phyloP scores from a whole-genome alignment of 192 early-diverging fungal genomes.

The Phlyctochytrium bullatum region DNA sequence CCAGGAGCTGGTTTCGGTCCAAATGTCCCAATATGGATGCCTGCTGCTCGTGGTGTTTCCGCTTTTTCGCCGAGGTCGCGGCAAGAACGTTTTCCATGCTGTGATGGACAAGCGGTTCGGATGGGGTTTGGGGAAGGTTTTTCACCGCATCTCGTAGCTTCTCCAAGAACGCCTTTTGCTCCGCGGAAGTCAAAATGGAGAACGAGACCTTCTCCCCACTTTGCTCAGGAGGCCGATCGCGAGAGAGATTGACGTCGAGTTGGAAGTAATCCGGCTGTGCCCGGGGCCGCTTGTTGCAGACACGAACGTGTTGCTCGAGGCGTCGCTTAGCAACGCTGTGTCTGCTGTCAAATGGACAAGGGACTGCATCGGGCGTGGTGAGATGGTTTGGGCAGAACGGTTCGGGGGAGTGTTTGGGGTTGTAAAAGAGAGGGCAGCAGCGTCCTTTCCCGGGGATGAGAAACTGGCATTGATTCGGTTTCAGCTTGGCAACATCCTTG shows the following conservation, averaged over 20 bases:
- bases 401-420: background rate
- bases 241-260: background rate
- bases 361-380: background rate
- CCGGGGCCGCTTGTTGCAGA: background rate
- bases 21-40: constrained; percentile 84
- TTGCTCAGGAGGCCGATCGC: background rate
- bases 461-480: too few species aligned
- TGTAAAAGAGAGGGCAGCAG: background rate
- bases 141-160: background rate
- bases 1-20: constrained; percentile 55
- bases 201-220: background rate
- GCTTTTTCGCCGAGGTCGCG: constrained; percentile 24
- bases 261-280: background rate
- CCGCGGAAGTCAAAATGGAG: too few species aligned
- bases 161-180: background rate
- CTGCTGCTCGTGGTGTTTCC: constrained; percentile 62
- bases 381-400: too few species aligned
- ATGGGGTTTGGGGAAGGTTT: background rate
- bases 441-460: too few species aligned
- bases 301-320: background rate
- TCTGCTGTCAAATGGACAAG: background rate
- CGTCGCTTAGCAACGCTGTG: background rate
- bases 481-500: too few species aligned
- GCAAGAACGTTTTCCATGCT: background rate
- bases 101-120: background rate